phyloP scores from a whole-genome alignment of 768 basidiomycete species.

The Kwoniella mangroviensis region DNA sequence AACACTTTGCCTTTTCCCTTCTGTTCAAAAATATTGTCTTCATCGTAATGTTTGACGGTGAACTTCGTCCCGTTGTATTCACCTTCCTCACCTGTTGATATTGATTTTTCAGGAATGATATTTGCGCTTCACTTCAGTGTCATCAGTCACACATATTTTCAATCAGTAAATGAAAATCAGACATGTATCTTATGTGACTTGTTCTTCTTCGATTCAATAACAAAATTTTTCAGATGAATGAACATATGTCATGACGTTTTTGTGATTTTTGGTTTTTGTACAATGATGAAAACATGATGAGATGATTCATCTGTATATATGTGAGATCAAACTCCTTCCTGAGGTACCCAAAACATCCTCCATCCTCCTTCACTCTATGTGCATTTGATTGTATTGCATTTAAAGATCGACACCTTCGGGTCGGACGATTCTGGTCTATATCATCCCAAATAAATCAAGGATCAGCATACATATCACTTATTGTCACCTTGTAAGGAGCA shows the following conservation, averaged over 20 bases:
- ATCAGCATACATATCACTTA: neutral
- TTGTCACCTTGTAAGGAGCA: neutral
- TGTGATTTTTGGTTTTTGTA: slow-evolving; percentile 8
- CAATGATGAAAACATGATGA: slow-evolving; percentile 24
- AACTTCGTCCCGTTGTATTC: too few species aligned
- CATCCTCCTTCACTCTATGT: neutral
- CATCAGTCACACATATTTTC: neutral
- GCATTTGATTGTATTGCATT: slow-evolving; percentile 1
- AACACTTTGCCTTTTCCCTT: too few species aligned
- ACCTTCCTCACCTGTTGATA: neutral
- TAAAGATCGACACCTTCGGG: slow-evolving; percentile 50
- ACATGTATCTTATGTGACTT: neutral
- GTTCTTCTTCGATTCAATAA: neutral
- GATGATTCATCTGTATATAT: slow-evolving; percentile 11
- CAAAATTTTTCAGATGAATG: slow-evolving; percentile 25
- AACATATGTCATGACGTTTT: slow-evolving; percentile 22
- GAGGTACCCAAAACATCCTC: neutral
- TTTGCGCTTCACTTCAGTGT: too few species aligned
- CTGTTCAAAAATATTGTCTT: too few species aligned
- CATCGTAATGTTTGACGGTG: too few species aligned
- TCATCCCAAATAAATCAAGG: neutral
- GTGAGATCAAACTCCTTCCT: slow-evolving; percentile 6
- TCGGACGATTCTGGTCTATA: slow-evolving; percentile 23
- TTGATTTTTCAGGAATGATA: too few species aligned
- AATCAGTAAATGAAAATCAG: neutral